Evolutionary conservation across 305 asterid species (phyloP).

Genomic region (Solanum hybrid): DNA sequence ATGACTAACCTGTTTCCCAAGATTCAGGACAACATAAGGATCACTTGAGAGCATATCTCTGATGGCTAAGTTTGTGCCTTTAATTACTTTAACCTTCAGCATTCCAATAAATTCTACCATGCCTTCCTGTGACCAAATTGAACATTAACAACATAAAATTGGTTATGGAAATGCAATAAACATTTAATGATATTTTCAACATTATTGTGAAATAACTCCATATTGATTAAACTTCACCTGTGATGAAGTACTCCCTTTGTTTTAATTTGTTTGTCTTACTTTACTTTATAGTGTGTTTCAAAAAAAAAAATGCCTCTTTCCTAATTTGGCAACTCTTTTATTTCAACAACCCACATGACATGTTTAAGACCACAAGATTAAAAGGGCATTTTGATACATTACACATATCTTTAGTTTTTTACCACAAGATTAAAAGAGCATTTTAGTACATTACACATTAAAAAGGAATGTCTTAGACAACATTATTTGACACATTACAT

Average conservation of each 20-base stretch:
- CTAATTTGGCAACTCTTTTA: background rate
- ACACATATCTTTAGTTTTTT: background rate
- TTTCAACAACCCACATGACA: background rate
- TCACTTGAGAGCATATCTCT: slow-evolving; percentile 95
- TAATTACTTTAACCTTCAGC: slow-evolving; percentile 64
- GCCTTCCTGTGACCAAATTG: slow-evolving; percentile 51
- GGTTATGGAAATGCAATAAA: background rate
- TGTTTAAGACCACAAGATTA: background rate
- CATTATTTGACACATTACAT: background rate
- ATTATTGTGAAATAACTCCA: background rate
- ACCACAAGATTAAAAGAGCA: background rate
- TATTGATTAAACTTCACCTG: background rate
- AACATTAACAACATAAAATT: slow-evolving; percentile 4
- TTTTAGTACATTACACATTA: background rate
- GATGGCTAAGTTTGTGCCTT: slow-evolving; percentile 73
- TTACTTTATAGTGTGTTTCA: background rate
- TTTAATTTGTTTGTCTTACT: background rate
- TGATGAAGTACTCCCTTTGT: background rate
- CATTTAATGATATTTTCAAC: background rate
- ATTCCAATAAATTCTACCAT: slow-evolving; percentile 80
- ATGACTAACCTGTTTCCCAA: slow-evolving; percentile 69
- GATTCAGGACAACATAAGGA: slow-evolving; percentile 76
- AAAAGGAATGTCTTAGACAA: background rate
- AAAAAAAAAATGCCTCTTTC: background rate
- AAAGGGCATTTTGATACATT: background rate